Conservation (phyloP, 148 eudicot genomes). For the Simmondsia chinensis region DNA sequence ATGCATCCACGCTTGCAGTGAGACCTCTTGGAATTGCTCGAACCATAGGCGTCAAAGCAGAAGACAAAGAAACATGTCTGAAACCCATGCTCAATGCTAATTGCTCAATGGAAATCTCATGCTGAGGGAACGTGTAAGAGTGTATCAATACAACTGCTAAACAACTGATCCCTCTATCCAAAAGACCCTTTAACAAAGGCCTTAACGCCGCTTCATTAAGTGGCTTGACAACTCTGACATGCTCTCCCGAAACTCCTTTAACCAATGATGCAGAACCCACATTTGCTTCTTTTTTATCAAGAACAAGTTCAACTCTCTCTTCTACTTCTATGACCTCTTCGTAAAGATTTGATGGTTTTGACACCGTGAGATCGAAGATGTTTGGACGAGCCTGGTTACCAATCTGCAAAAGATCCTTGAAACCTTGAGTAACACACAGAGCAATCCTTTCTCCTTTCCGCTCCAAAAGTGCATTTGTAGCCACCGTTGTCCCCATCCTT, state of each 20-base stretch:
- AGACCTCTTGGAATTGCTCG: conserved; percentile 97
- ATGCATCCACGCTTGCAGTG: conserved; percentile 97
- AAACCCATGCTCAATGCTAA: conserved; percentile 82
- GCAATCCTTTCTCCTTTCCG: conserved; percentile 97
- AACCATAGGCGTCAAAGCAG: conserved; percentile 95
- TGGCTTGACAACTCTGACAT: conserved; percentile 60
- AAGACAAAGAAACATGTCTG: conserved; percentile 84
- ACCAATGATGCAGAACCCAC: conserved; percentile 19
- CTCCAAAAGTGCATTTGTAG: conserved; percentile 89
- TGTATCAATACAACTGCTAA: conserved; percentile 92
- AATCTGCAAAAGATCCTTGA: conserved; percentile 74
- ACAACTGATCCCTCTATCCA: conserved; percentile 74
- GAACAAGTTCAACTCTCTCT: conserved; percentile 88
- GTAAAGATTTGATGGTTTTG: conserved; percentile 82
- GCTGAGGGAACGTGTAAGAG: conserved; percentile 84
- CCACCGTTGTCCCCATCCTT: conserved; percentile 98
- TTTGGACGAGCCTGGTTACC: conserved; percentile 97
- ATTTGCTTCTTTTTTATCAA: conserved; percentile 27
- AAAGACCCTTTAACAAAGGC: conserved; percentile 53
- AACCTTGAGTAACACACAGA: conserved; percentile 81
- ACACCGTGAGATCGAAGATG: conserved; percentile 90
- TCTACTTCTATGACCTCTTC: conserved; percentile 87
- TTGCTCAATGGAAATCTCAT: conserved; percentile 62
- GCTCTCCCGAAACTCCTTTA: conserved; percentile 82
- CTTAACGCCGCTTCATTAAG: conserved; percentile 56